Conservation (phyloP, 1,284 basidiomycete species). For the Trametes sp. region DNA sequence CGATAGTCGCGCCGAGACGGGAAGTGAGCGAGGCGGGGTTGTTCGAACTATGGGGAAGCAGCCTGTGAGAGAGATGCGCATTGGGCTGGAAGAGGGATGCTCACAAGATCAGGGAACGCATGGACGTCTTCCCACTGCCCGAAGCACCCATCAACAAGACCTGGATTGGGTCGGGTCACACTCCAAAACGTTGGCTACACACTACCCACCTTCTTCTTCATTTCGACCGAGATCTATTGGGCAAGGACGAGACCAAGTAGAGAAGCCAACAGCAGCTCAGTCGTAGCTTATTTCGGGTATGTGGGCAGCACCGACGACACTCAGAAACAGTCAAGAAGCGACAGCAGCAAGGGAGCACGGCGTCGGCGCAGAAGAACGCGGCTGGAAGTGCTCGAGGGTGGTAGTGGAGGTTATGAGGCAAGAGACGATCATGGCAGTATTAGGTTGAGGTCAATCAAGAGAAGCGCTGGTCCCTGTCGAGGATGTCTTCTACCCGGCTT, state of each 20-base stretch:
- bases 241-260: neutral
- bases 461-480: constrained; percentile 3
- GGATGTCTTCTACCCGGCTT: too few relatives aligned
- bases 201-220: constrained; percentile 43
- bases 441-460: constrained; percentile 21
- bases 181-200: neutral
- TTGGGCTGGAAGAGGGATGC: constrained; percentile 39
- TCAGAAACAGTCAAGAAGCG: neutral
- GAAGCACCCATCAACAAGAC: constrained; percentile 96
- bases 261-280: neutral
- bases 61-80: constrained; percentile 1
- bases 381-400: neutral
- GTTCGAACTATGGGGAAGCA: constrained; percentile 72
- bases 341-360: neutral
- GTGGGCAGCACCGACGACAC: neutral
- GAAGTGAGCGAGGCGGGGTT: constrained; percentile 93
- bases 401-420: constrained; percentile 19
- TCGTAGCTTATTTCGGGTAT: neutral
- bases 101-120: constrained; percentile 99
- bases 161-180: constrained; percentile 44
- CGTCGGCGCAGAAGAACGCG: neutral
- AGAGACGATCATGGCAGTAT: constrained; percentile 32
- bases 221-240: constrained; percentile 12
- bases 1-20: constrained; percentile 94
- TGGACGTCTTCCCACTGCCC: constrained; percentile 92